Percentiles rank a stretch among this genome's conserved stretches.
phyloP scores from a whole-genome alignment of 2,329 filamentous ascomycete genomes.

The Botrytis squamosa region DNA sequence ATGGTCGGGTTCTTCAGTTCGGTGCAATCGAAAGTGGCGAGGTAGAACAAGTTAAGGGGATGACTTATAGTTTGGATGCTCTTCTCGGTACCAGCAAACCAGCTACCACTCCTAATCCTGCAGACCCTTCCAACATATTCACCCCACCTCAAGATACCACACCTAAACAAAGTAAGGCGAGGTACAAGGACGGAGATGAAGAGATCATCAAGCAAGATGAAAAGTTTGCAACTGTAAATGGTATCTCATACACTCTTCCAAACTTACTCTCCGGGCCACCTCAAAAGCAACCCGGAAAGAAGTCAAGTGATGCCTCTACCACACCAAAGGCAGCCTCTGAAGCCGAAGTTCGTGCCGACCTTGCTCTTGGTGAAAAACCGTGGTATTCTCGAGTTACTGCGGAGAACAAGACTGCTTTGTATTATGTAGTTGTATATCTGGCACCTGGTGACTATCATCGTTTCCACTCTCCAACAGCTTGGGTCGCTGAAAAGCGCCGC shows the following conservation, averaged over 20 bases:
- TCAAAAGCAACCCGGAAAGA: constrained; percentile 40
- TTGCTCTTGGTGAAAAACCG: constrained; percentile 68
- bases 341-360: constrained; percentile 77
- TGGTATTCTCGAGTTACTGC: constrained; percentile 69
- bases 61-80: constrained; percentile 95
- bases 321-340: constrained; percentile 68
- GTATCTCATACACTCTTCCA: constrained; percentile 91
- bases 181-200: constrained; percentile 44
- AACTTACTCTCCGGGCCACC: constrained; percentile 75
- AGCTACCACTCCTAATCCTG: constrained; percentile 38
- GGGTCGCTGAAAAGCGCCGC: constrained; percentile 92
- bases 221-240: constrained; percentile 91
- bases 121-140: constrained; percentile 50
- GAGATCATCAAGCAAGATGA: constrained; percentile 77
- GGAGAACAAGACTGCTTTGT: constrained; percentile 69
- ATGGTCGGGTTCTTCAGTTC: constrained; percentile 88
- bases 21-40: constrained; percentile 89
- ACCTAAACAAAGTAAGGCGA: constrained; percentile 34
- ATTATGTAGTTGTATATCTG: constrained; percentile 94
- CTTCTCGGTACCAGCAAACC: constrained; percentile 71
- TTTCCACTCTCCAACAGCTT: constrained; percentile 92
- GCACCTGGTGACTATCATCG: constrained; percentile 98
- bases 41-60: constrained; percentile 97
- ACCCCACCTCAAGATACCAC: constrained; percentile 25
- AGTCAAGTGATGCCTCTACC: constrained; percentile 71